phyloP scores from a whole-genome alignment of 768 basidiomycete genomes.

The Boletus tomentosulus region DNA sequence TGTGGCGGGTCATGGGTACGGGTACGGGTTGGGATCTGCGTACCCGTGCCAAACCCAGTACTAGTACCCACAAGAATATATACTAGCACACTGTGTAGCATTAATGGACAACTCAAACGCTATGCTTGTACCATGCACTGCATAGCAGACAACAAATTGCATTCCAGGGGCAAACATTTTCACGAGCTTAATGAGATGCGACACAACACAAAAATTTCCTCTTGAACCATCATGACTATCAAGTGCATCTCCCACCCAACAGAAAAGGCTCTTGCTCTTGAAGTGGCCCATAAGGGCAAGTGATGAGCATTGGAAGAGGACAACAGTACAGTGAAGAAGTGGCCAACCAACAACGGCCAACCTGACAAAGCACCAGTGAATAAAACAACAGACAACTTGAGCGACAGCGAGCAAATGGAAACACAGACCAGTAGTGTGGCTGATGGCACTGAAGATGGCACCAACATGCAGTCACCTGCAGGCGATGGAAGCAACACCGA shows the following conservation, averaged over 20 bases:
- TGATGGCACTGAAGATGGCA: too few species aligned
- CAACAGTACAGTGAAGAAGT: not conserved
- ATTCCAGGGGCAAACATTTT: not conserved
- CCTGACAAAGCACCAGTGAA: too few species aligned
- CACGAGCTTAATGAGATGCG: too few species aligned
- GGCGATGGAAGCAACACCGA: too few species aligned
- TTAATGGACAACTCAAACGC: too few species aligned
- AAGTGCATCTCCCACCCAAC: not conserved
- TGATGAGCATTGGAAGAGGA: not conserved
- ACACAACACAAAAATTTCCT: not conserved
- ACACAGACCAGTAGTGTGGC: too few species aligned
- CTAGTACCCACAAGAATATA: not conserved
- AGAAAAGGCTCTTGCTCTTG: not conserved
- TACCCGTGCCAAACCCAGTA: not conserved
- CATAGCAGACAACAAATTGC: not conserved
- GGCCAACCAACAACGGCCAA: too few species aligned
- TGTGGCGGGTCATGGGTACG: not conserved
- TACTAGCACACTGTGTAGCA: not conserved
- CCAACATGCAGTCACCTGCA: too few species aligned
- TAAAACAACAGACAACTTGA: too few species aligned
- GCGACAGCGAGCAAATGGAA: too few species aligned
- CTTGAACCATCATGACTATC: not conserved
- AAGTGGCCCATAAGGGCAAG: not conserved
- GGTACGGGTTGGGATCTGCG: not conserved
- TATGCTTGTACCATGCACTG: not conserved